phyloP scores from a whole-genome alignment of 352 stramenopile genomes.

The Pelagophyceae sp. region DNA sequence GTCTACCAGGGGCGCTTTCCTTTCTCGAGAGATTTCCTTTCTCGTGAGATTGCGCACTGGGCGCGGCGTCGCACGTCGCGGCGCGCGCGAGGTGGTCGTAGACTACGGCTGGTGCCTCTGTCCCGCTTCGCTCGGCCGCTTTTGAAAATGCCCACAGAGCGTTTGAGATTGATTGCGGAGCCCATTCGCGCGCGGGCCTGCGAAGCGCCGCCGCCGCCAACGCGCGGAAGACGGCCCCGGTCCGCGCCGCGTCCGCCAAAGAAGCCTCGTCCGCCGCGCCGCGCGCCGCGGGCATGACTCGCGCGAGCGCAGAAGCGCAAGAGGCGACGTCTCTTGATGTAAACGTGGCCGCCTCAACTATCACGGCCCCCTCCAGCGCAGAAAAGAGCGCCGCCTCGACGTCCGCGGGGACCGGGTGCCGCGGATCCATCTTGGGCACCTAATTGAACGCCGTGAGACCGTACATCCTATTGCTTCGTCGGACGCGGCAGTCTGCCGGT shows the following conservation, averaged over 20 bases:
- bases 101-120: neutral
- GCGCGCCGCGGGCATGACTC: no score
- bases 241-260: neutral
- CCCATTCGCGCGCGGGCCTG: neutral
- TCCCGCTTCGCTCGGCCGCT: no score
- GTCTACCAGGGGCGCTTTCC: no score
- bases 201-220: neutral
- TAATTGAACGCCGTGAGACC: no score
- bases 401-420: neutral
- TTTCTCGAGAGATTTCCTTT: no score
- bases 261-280: neutral
- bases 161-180: neutral
- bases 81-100: neutral
- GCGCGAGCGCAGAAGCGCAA: neutral
- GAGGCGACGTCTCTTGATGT: neutral
- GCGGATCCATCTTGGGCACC: no score
- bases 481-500: neutral
- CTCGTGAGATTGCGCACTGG: no score
- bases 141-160: neutral
- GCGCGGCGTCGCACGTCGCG: neutral
- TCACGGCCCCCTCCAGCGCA: neutral
- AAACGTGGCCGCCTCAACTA: neutral
- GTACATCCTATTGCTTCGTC: no score
- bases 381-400: neutral
- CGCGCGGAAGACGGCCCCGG: neutral